Base-by-base conservation (phyloP, 805 yeast genomes). In the Spathaspora gorwiae region DNA sequence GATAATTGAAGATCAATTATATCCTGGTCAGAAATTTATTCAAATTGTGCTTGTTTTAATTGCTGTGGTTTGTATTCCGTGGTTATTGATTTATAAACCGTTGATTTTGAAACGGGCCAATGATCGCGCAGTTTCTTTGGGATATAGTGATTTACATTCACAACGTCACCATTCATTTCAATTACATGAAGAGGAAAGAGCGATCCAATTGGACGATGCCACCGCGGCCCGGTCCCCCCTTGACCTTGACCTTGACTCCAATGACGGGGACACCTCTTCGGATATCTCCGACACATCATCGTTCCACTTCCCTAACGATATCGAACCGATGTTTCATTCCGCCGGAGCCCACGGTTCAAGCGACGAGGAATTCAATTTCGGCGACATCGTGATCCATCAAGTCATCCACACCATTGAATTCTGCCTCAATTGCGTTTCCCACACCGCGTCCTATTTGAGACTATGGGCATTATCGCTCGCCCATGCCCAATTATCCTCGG, bases 401-500 rank as follows among this genome's bases (percentile, higher is more conserved):
- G 90, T 84, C 30, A 84, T 84, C 53, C 89, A 84, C 60, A 84
- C 90, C 3, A 84, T 84, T 61, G 90, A 84, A 60, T 84, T 84
- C 61, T 84, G 90, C 59, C 73, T 84, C 55, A 84, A 84, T 61
- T 82, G 89, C 70, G 89, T 84, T 31, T 81, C 87, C 4, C 90
- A 84, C 55, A 84, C 90, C 0, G 90, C 90, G 2, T 84, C 90
- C 1, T 84, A 84, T 56, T 70, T 84, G 54, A 75, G 90, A 64
- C 69, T 84, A 47, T 84, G 90, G 90, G 90, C 90, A 1, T 71
- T 84, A 49, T 84, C 90, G 0, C 68, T 84, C 52, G 90, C 90
- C 0, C 90, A 84, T 58, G 86, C 86, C n/a, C 90, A 84, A 64
- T 70, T 84, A 49, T 83, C 89, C 10, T 68, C 81, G 12, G 90